Percentiles rank a stretch among this genome's conserved stretches.
phyloP scores from a whole-genome alignment of 768 basidiomycete species.

The Boletus reticuloceps region DNA sequence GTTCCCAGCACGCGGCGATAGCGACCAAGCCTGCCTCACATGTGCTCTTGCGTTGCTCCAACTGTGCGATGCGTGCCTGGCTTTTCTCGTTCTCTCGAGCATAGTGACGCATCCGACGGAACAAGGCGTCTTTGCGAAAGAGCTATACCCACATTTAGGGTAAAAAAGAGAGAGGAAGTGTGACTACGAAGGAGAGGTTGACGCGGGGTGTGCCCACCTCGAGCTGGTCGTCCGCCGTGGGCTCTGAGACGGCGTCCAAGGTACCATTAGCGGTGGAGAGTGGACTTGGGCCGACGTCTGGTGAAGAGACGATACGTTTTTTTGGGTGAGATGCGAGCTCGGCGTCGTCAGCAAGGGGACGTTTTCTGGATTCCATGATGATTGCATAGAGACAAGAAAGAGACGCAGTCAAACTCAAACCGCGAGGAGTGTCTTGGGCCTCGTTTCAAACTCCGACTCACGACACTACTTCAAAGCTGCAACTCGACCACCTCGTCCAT shows the following conservation, averaged over 20 bases:
- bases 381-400: conserved; percentile 17
- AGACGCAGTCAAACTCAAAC: conserved; percentile 9
- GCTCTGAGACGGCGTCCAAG: conserved; percentile 38
- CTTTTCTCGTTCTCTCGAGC: conserved; percentile 70
- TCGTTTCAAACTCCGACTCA: conserved; percentile 30
- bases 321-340: conserved; percentile 45
- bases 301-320: conserved; percentile 50
- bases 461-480: no score
- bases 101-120: conserved; percentile 81
- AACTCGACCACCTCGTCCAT: conserved; percentile 20
- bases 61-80: conserved; percentile 54
- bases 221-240: conserved; percentile 52
- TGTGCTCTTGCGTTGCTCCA: conserved; percentile 63
- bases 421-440: conserved; percentile 8
- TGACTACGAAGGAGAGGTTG: conserved; percentile 23
- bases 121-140: conserved; percentile 88
- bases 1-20: conserved; percentile 77
- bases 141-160: conserved; percentile 40
- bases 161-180: conserved; percentile 12
- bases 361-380: conserved; percentile 60
- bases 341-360: conserved; percentile 51
- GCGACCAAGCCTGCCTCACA: conserved; percentile 72
- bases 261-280: conserved; percentile 39
- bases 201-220: conserved; percentile 49
- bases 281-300: conserved; percentile 49